Base-by-base conservation (phyloP, 2,329 filamentous ascomycete genomes). In the Colletotrichum graminicola region DNA sequence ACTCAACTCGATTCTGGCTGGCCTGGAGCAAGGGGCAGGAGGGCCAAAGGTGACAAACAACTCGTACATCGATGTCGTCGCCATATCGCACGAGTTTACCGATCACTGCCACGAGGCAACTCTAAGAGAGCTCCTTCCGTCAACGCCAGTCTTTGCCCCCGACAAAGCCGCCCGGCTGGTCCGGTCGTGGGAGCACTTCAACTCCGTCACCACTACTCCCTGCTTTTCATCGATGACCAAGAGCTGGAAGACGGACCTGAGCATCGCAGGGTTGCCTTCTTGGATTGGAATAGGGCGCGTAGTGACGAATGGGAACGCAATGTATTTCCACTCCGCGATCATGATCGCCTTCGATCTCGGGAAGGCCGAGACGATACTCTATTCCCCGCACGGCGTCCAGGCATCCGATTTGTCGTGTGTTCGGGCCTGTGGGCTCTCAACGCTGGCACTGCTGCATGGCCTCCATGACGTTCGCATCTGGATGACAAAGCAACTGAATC, bases 41-140 rank as follows among this genome's bases (percentile, higher is more conserved):
- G 68, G 67, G 47, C 66, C 75, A 5, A 71, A 62, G 5, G 69
- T 45, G 1, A 74, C 67, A 0, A 76, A 78, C 1, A 66, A 72
- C 36, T 81, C 80, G 16, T 82, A 83, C 55, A 85, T 92, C 39
- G 90, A 92, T 76, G 86, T 81, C 2, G 88, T 92, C 2, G 83
- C 84, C 36, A 83, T 92, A 41, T 88, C 85, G 21, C 90, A 92
- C 76, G 90, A 92, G 77, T 92, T 92, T 74, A 92, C 90, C 1
- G 90, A 92, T 76, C 91, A 92, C 76, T 92, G 89, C 78, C 90
- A 92, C 75, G 83, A 86, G 71, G 83, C 86, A 3, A 92, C 90
- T 18, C 80, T 92, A 34, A 77, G 86, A 54, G 85, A 91, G 74
- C 78, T 92, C 4, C 81, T 87, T 7, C 74, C 75, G 1, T 78